Evolutionary conservation across 2,329 filamentous ascomycete genomes (phyloP), one percentile per base, ranked within the genome.

Genomic region (Xylaria sp.): DNA sequence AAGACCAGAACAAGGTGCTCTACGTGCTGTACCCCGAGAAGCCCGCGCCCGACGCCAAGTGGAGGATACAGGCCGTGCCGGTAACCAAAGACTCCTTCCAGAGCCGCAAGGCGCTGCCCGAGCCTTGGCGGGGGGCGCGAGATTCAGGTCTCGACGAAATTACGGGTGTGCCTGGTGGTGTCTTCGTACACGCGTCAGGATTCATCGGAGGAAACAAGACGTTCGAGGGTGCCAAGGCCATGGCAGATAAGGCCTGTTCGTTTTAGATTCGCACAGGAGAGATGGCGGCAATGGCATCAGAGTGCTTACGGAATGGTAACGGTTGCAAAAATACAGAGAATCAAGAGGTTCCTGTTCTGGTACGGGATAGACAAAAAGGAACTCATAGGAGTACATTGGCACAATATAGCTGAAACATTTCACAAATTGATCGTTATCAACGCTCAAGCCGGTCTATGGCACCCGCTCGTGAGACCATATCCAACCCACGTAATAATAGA

Each of bases 141-240:
- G 95, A 98, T 73, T 88, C 90, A 69, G 88, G 93, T 76, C 82
- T 99, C 54, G 92, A 94, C 76, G 84, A 85, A 68, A 83, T 93
- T 15, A 80, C 85, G 23, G 87, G 88, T 35, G 46, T 92, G 27
- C 80, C 81, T 4, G 92, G 93, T 6, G 89, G 91, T 65, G 89
- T 99, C 27, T 99, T 99, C 75, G 90, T 97, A 29, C 95, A 99
- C 75, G 93, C 93, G 3, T 89, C 90, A 54, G 95, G 95, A 27
- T 99, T 99, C 79, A 98, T 98, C 73, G 95, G 95, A 17, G 95
- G 95, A 2, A 96, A 97, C 78, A 90, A 91, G 83, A 96, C 90
- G 0, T 95, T 91, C 71, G 92, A 96, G 64, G 95, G 95, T 29
- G 93, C 88, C 25, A 85, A 92, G 75, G 87, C 88, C 60, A 96